Evolutionary conservation across 176 grass and related monocot species (phyloP), one percentile per base, ranked within the genome.

Genomic region (Raddia distichophylla): DNA sequence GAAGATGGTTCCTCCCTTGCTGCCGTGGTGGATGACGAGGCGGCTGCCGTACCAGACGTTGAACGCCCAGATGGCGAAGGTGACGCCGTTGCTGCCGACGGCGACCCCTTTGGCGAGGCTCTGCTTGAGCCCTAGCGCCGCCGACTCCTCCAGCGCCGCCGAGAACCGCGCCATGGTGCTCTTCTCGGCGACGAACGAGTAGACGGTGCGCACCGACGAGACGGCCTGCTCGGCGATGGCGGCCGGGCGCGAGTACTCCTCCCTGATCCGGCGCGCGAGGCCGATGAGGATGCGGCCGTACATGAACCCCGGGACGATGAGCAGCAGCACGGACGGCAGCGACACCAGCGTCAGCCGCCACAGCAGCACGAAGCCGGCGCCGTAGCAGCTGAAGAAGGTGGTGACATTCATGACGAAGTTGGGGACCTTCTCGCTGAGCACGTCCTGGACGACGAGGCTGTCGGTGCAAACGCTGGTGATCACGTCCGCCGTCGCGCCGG

Each of bases 391-490:
- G 5, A 91, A 1, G 82, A 98, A 98, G 74, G 87, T 89, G 20
- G 92, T 12, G 18, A 10, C 27, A 82, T 98, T 98, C 92, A 98
- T 94, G 27, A 98, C 88, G 79, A 98, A 98, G 84, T 98, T 98
- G 9, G 95, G 95, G 32, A 98, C 84, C 88, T 98, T 98, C 77
- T 98, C 95, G 55, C 92, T 84, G 27, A 98, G 88, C 63, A 84
- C 88, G 85, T 98, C 95, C 82, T 98, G 95, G 66, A 98, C 86
- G 6, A 90, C 82, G 2, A 98, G 95, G 65, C 92, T 98, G 80
- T 98, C 95, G 85, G 86, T 94, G 72, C 92, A 98, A 37, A 98
- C 95, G 85, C 95, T 91, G 54, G 95, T 87, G 79, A 98, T 87
- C 85, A 98, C 95, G 71, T 98, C 95, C 34, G 88, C 86, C 9